Percentiles rank a stretch among this genome's conserved stretches.
Conservation (phyloP, 106 monocot species). For the Dendrobium nobile region DNA sequence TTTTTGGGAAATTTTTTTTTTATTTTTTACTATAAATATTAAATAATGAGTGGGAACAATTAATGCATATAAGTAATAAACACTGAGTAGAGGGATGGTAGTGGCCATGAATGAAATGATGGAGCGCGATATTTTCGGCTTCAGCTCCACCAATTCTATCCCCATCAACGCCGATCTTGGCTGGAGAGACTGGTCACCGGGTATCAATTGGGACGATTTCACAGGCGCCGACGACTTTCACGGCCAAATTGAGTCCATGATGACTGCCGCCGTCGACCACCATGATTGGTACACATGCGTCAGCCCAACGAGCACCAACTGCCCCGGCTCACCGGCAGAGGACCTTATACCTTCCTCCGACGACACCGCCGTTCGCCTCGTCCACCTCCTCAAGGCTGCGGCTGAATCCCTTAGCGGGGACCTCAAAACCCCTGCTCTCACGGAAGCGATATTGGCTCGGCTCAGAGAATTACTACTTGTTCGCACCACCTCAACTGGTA, state of each 20-base stretch:
- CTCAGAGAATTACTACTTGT: conserved; percentile 32
- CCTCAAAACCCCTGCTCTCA: conserved; percentile 20
- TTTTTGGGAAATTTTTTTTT: no score
- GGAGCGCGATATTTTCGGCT: background rate
- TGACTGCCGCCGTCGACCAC: background rate
- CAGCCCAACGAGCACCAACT: background rate
- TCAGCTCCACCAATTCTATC: background rate
- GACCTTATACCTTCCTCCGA: background rate
- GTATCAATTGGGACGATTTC: background rate
- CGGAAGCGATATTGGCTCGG: conserved; percentile 59
- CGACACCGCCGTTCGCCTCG: conserved; percentile 13
- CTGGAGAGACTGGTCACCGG: background rate
- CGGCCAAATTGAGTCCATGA: background rate
- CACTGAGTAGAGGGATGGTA: background rate
- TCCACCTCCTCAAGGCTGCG: conserved; percentile 38
- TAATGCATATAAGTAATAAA: no score
- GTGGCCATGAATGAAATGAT: background rate
- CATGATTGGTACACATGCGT: background rate
- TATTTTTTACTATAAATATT: no score
- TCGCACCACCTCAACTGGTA: conserved; percentile 5
- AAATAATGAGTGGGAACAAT: no score
- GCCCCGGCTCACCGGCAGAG: background rate
- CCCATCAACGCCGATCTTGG: background rate
- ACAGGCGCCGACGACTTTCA: background rate
- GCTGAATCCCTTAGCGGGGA: conserved; percentile 21